A percentile compares a stretch with the other conserved stretches of the same genome.
These are phyloP conservation scores for Neurospora hispaniola DNA, from an alignment of 495 filamentous ascomycete genomes.

Conservation along the genomic window DNA sequence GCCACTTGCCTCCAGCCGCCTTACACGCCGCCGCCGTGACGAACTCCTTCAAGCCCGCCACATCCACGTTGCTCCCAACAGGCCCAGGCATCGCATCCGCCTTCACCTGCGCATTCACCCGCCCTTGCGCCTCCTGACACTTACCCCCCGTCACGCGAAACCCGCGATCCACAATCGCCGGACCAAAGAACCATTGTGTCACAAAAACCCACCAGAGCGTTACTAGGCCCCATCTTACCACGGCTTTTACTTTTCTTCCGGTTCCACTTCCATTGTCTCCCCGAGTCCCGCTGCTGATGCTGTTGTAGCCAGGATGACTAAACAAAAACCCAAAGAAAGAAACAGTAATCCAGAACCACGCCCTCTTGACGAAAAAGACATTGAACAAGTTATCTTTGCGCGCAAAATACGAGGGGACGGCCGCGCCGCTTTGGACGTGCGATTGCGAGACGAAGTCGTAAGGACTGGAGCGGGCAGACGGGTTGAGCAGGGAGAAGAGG, in stretches of 20 bases:
- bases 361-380: conserved; percentile 81
- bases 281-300: no score
- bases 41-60: conserved; percentile 34
- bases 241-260: conserved; percentile 35
- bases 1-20: conserved; percentile 69
- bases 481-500: conserved; percentile 67
- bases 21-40: conserved; percentile 76
- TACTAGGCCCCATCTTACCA: conserved; percentile 55
- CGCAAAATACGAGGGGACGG: conserved; percentile 81
- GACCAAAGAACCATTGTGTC: conserved; percentile 96
- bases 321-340: conserved; percentile 51
- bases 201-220: conserved; percentile 66
- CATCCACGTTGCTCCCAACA: background rate
- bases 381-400: conserved; percentile 89
- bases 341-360: conserved; percentile 80
- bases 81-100: background rate
- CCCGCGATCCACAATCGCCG: conserved; percentile 74
- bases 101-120: conserved; percentile 14
- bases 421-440: conserved; percentile 32
- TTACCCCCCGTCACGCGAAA: conserved; percentile 74
- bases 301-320: conserved; percentile 42
- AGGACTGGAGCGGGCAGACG: conserved; percentile 47
- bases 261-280: background rate
- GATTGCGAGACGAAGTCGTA: conserved; percentile 48
- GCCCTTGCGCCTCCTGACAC: conserved; percentile 45